phyloP scores from a whole-genome alignment of 306 rosid genomes.

The Ormosia emarginata region DNA sequence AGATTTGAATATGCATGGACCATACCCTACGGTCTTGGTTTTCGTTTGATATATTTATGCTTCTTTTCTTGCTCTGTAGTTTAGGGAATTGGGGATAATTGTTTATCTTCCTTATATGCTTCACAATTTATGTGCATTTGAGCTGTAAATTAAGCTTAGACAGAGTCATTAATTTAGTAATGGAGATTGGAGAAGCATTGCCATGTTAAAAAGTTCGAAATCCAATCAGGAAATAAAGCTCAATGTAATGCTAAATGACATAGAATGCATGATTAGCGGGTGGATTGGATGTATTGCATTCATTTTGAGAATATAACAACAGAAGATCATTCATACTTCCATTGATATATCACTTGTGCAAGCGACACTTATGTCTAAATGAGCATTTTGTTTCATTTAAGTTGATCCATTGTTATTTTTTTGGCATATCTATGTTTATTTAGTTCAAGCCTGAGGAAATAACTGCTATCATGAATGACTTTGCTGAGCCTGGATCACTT shows the following conservation, averaged over 20 bases:
- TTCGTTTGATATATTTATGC: neutral
- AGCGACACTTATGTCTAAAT: neutral
- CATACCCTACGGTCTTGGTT: neutral
- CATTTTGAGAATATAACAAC: neutral
- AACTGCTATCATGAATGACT: constrained; percentile 46
- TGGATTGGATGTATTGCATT: neutral
- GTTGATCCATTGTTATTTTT: neutral
- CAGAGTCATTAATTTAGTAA: neutral
- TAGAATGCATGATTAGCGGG: neutral
- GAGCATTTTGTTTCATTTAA: neutral
- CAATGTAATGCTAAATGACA: neutral
- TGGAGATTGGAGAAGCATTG: neutral
- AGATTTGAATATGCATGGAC: neutral
- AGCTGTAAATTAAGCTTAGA: neutral
- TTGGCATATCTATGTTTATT: neutral
- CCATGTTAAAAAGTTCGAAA: no score
- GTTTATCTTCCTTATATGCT: neutral
- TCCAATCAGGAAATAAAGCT: no score
- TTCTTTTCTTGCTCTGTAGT: neutral
- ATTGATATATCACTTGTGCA: neutral
- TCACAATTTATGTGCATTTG: neutral
- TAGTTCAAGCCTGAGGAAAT: constrained; percentile 64
- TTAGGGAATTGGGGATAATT: neutral
- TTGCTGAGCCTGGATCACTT: constrained; percentile 57
- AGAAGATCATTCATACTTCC: neutral